These are phyloP conservation scores for Pichia sp. DNA, from an alignment of 1,139 yeast genomes.

Conservation along the genomic window DNA sequence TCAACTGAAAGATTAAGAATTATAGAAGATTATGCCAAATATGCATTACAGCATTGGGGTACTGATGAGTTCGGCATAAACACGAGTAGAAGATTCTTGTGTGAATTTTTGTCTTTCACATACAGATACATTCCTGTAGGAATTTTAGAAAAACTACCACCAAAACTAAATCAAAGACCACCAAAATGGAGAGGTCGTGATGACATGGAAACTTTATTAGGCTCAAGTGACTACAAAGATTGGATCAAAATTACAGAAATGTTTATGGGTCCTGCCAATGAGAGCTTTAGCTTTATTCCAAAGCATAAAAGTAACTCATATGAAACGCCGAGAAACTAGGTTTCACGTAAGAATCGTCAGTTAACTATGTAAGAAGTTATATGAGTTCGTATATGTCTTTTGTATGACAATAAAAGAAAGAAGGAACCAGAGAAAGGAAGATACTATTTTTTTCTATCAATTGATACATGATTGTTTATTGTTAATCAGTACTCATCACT, in stretches of 20 bases:
- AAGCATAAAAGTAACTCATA: conserved; percentile 91
- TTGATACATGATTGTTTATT: too few species aligned
- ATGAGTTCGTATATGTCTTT: not conserved
- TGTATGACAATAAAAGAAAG: not conserved
- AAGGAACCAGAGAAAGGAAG: not conserved
- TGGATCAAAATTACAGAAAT: conserved; percentile 97
- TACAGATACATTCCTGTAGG: conserved; percentile 95
- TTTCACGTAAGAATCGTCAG: not conserved
- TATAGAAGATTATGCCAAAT: conserved; percentile 62
- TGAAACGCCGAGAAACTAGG: conserved; percentile 29
- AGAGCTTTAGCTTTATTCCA: conserved; percentile 74
- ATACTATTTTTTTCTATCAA: not conserved
- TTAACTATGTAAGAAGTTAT: conserved; percentile 2
- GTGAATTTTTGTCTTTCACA: conserved; percentile 91
- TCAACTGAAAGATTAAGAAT: conserved; percentile 85
- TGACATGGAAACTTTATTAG: conserved; percentile 85
- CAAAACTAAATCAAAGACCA: conserved; percentile 88
- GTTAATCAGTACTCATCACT: conserved; percentile 63
- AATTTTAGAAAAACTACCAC: conserved; percentile 81
- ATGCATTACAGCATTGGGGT: conserved; percentile 96
- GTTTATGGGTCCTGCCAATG: conserved; percentile 85
- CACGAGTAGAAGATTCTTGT: conserved; percentile 81
- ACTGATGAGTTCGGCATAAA: conserved; percentile 92
- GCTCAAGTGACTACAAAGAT: conserved; percentile 78
- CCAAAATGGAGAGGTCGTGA: conserved; percentile 93